These are phyloP conservation scores for Gautieria morchelliformis DNA, from an alignment of 768 basidiomycete species.

Conservation along the genomic window DNA sequence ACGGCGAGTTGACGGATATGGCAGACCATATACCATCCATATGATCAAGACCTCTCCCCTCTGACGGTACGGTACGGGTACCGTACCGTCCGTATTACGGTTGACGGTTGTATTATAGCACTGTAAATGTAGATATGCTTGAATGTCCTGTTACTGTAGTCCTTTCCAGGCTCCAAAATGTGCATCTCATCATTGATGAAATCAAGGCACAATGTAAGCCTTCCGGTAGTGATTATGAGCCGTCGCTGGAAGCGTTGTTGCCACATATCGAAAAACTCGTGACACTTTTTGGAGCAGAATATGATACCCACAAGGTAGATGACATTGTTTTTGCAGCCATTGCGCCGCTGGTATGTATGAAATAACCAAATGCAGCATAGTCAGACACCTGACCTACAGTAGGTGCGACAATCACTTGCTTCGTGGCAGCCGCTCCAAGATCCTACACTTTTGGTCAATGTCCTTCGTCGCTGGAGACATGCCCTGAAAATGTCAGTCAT, in stretches of 20 bases:
- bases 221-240: constrained; percentile 49
- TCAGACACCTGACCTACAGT: not conserved
- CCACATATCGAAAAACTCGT: constrained; percentile 66
- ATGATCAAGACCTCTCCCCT: too few relatives aligned
- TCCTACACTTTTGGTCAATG: constrained; percentile 53
- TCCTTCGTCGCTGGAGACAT: constrained; percentile 60
- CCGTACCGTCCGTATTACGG: too few relatives aligned
- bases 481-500: constrained; percentile 50
- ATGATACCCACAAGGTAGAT: constrained; percentile 70
- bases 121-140: too few relatives aligned
- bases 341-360: constrained; percentile 50
- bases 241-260: constrained; percentile 64
- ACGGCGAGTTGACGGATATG: too few relatives aligned
- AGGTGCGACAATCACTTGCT: constrained; percentile 62
- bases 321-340: constrained; percentile 92
- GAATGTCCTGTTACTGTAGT: constrained; percentile 34
- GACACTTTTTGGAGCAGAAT: constrained; percentile 61
- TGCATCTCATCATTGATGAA: constrained; percentile 66
- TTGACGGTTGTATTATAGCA: too few relatives aligned
- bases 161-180: constrained; percentile 65
- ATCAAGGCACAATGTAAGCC: constrained; percentile 58
- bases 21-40: too few relatives aligned
- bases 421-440: constrained; percentile 80
- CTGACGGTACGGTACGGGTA: too few relatives aligned
- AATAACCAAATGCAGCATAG: not conserved